Conservation (phyloP, 2,329 filamentous ascomycete species). For the Aureobasidium sp. region DNA sequence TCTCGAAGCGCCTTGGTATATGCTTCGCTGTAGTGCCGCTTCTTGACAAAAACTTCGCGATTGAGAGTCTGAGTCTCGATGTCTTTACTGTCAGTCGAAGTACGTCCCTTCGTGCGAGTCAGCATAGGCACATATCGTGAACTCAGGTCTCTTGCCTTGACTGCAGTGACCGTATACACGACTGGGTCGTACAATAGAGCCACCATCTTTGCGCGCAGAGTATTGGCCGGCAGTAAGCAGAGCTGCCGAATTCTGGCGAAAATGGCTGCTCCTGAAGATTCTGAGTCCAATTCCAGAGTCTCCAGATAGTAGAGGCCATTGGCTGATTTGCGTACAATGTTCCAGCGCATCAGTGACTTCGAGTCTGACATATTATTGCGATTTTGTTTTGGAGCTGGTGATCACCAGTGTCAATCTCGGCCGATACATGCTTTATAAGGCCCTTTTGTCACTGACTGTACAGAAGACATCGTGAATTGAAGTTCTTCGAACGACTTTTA, state of each 20-base stretch:
- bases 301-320: not conserved
- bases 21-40: not conserved
- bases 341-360: not conserved
- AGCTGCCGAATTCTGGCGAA: not conserved
- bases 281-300: not conserved
- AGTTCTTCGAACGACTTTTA: not conserved
- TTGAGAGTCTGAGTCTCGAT: not conserved
- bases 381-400: too few species aligned
- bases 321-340: not conserved
- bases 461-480: not conserved
- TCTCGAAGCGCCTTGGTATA: not conserved
- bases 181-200: not conserved
- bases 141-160: not conserved
- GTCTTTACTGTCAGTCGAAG: not conserved
- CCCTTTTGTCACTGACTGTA: not conserved
- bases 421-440: not conserved
- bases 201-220: not conserved
- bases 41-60: not conserved
- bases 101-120: not conserved
- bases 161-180: not conserved
- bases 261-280: not conserved
- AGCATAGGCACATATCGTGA: not conserved
- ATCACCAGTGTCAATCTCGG: not conserved
- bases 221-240: too few species aligned
- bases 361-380: not conserved